Evolutionary conservation across 2,329 filamentous ascomycete species (phyloP).

Genomic region (Aspergillus brasiliensis): DNA sequence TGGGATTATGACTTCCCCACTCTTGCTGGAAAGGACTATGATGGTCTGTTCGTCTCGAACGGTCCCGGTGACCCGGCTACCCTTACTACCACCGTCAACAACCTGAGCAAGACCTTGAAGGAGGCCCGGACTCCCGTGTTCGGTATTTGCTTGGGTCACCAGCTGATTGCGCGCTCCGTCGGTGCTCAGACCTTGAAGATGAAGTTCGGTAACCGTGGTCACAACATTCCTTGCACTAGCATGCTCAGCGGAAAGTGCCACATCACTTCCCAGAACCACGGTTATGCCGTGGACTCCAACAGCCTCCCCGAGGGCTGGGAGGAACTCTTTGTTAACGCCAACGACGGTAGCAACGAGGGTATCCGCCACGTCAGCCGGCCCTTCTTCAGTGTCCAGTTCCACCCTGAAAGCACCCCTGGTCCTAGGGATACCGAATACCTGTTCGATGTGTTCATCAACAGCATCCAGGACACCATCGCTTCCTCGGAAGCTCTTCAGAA

Average conservation of each 20-base stretch:
- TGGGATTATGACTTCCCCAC: slow-evolving; percentile 91
- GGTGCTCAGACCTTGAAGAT: slow-evolving; percentile 89
- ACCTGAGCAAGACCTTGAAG: slow-evolving; percentile 74
- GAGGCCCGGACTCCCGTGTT: slow-evolving; percentile 86
- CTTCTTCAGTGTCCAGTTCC: slow-evolving; percentile 99
- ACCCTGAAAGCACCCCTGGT: slow-evolving; percentile 94
- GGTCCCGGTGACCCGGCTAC: slow-evolving; percentile 93
- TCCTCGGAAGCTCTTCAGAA: slow-evolving; percentile 67
- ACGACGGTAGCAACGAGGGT: slow-evolving; percentile 97
- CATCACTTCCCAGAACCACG: slow-evolving; percentile 98
- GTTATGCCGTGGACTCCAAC: slow-evolving; percentile 83
- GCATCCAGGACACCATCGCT: slow-evolving; percentile 71
- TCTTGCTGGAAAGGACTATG: slow-evolving; percentile 79
- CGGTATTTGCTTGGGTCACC: slow-evolving; percentile 94
- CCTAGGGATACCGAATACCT: slow-evolving; percentile 94
- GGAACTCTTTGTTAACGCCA: slow-evolving; percentile 96
- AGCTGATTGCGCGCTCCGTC: slow-evolving; percentile 84
- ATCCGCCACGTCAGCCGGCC: slow-evolving; percentile 84
- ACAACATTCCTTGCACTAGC: slow-evolving; percentile 98
- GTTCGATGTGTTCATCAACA: slow-evolving; percentile 93
- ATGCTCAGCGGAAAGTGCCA: slow-evolving; percentile 95
- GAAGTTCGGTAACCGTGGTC: slow-evolving; percentile 98
- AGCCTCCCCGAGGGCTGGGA: slow-evolving; percentile 79
- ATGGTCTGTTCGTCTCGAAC: slow-evolving; percentile 97
- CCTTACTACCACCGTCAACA: slow-evolving; percentile 74